Conservation (phyloP, 2,329 filamentous ascomycete species). For the Exophiala sp. region DNA sequence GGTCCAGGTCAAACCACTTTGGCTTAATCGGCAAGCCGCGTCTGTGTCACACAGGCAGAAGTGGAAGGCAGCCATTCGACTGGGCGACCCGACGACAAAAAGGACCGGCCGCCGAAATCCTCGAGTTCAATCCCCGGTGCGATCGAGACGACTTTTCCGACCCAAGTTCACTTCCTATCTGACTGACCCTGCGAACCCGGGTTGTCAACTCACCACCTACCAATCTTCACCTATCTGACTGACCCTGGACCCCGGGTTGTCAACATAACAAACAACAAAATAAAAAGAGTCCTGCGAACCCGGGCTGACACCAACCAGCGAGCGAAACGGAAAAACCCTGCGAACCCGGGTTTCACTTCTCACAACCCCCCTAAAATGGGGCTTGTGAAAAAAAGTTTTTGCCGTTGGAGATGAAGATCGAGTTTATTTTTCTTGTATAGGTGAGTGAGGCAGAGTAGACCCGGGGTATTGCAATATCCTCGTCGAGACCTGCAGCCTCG, state of each 20-base stretch:
- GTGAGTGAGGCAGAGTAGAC: not conserved
- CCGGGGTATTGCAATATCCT: too few species aligned
- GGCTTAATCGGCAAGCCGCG: not conserved
- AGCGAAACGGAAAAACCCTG: not conserved
- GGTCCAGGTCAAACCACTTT: conserved; percentile 1
- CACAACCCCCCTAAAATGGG: not conserved
- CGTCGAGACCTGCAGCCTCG: too few species aligned
- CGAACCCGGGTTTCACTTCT: not conserved
- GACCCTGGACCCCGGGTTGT: not conserved
- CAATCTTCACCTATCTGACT: not conserved
- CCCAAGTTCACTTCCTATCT: not conserved
- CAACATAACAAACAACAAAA: not conserved
- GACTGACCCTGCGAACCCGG: not conserved
- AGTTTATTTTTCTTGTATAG: not conserved
- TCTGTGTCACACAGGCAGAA: not conserved
- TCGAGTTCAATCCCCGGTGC: not conserved
- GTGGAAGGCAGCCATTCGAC: conserved; percentile 1
- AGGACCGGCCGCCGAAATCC: not conserved
- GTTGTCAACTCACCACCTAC: not conserved
- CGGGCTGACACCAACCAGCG: not conserved
- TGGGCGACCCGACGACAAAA: not conserved
- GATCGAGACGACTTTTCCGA: not conserved
- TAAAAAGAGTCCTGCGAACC: not conserved
- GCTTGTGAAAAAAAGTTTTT: conserved; percentile 1
- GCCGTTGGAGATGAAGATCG: not conserved